Evolutionary conservation across 2,329 filamentous ascomycete species (phyloP).

Genomic region (Pezicula radicicola): DNA sequence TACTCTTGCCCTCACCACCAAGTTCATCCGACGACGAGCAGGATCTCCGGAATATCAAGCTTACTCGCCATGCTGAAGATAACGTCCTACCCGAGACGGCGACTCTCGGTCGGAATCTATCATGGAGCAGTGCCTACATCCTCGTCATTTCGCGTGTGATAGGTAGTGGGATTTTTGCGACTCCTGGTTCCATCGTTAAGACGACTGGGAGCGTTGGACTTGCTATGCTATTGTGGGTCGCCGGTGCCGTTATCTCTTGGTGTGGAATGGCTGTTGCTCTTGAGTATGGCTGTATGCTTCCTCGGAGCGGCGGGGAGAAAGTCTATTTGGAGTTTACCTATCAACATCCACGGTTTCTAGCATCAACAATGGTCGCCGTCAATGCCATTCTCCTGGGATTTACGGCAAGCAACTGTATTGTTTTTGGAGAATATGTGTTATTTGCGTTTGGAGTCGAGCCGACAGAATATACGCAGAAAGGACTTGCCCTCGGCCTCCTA

Average conservation of each 20-base stretch:
- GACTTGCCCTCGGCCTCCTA: slow-evolving; percentile 46
- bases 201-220: slow-evolving; percentile 62
- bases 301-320: slow-evolving; percentile 46
- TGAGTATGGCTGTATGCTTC: slow-evolving; percentile 43
- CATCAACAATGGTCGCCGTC: slow-evolving; percentile 48
- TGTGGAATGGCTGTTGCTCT: slow-evolving; percentile 41
- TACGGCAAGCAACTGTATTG: slow-evolving; percentile 48
- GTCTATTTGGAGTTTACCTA: slow-evolving; percentile 53
- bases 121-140: slow-evolving; percentile 24
- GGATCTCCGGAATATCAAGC: too few relatives aligned
- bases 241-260: slow-evolving; percentile 41
- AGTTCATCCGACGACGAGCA: too few relatives aligned
- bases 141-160: slow-evolving; percentile 25
- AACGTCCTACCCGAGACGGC: slow-evolving; percentile 58
- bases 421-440: slow-evolving; percentile 49
- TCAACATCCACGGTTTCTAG: slow-evolving; percentile 47
- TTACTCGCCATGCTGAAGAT: slow-evolving; percentile 37
- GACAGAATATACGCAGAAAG: slow-evolving; percentile 43
- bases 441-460: slow-evolving; percentile 38
- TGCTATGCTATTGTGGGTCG: slow-evolving; percentile 50
- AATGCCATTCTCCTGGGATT: slow-evolving; percentile 48
- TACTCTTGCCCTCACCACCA: too few relatives aligned
- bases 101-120: slow-evolving; percentile 45
- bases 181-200: slow-evolving; percentile 64
- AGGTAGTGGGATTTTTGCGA: slow-evolving; percentile 24